A percentile compares a stretch with the other conserved stretches of the same genome.
Conservation (phyloP, 2,329 filamentous ascomycete species). For the Microthyrium microscopicum region DNA sequence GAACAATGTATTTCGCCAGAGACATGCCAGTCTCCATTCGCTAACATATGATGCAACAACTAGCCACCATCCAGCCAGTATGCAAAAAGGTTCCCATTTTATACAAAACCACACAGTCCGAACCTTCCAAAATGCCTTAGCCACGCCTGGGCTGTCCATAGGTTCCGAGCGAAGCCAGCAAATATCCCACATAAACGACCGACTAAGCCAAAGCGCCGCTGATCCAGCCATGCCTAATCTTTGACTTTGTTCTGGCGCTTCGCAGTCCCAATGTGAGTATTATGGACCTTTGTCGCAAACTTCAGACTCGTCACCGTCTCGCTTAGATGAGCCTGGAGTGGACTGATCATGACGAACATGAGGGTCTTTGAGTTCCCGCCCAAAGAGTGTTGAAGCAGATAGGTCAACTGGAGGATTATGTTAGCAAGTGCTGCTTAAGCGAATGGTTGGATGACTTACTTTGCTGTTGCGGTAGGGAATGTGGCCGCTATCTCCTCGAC, state of each 20-base stretch:
- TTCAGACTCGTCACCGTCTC: constrained; percentile 90
- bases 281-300: constrained; percentile 88
- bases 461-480: constrained; percentile 95
- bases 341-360: constrained; percentile 98
- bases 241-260: constrained; percentile 53
- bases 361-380: constrained; percentile 94
- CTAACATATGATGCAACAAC: too few relatives aligned
- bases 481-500: constrained; percentile 49
- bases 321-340: constrained; percentile 73
- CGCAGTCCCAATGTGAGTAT: constrained; percentile 82
- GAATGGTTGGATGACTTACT: constrained; percentile 26
- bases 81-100: too few relatives aligned
- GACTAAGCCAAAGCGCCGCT: too few relatives aligned
- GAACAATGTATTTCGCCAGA: too few relatives aligned
- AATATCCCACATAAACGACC: too few relatives aligned
- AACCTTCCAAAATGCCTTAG: too few relatives aligned
- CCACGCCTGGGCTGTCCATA: too few relatives aligned
- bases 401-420: constrained; percentile 50
- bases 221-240: too few relatives aligned
- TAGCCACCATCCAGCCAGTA: too few relatives aligned
- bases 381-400: constrained; percentile 83
- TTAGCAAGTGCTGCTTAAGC: neutral
- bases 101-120: too few relatives aligned
- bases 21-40: too few relatives aligned
- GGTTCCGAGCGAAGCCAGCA: too few relatives aligned